Evolutionary conservation across 2,329 filamentous ascomycete species (phyloP).

Genomic region (Cladosporium sp.): DNA sequence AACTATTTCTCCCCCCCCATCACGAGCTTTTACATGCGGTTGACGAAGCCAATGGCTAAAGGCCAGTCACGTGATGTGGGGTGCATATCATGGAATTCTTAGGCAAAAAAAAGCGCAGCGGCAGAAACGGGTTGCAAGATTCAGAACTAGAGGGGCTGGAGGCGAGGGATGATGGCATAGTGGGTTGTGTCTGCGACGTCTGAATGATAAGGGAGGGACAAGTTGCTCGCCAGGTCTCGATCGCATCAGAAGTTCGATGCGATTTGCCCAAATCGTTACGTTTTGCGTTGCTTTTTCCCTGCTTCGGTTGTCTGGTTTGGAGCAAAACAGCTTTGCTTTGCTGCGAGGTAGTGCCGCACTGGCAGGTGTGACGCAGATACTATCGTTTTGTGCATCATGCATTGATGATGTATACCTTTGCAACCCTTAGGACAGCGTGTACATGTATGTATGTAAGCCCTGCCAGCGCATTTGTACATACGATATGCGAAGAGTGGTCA

Average conservation of each 20-base stretch:
- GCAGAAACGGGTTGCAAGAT: not conserved
- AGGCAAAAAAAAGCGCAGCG: not conserved
- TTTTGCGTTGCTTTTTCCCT: not conserved
- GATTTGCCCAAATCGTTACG: not conserved
- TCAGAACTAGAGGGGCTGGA: not conserved
- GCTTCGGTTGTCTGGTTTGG: not conserved
- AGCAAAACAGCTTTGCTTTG: not conserved
- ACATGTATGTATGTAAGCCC: conserved; percentile 10
- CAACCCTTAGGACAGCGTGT: not conserved
- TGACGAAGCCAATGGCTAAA: not conserved
- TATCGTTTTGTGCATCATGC: not conserved
- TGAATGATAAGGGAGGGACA: not conserved
- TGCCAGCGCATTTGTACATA: conserved; percentile 3
- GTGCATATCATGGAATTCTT: conserved; percentile 2
- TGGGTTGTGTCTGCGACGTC: not conserved
- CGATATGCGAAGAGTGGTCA: conserved; percentile 2
- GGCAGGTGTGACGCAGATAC: not conserved
- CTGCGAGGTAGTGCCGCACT: not conserved
- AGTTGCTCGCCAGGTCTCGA: not conserved
- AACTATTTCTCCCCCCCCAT: no score
- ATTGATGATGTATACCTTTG: not conserved
- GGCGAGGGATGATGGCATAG: conserved; percentile 2
- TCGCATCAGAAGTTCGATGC: not conserved
- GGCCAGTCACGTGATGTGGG: not conserved
- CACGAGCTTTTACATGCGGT: no score